A percentile compares a stretch with the other conserved stretches of the same genome.
phyloP scores from a whole-genome alignment of 768 basidiomycete genomes.

The Mycena venus region DNA sequence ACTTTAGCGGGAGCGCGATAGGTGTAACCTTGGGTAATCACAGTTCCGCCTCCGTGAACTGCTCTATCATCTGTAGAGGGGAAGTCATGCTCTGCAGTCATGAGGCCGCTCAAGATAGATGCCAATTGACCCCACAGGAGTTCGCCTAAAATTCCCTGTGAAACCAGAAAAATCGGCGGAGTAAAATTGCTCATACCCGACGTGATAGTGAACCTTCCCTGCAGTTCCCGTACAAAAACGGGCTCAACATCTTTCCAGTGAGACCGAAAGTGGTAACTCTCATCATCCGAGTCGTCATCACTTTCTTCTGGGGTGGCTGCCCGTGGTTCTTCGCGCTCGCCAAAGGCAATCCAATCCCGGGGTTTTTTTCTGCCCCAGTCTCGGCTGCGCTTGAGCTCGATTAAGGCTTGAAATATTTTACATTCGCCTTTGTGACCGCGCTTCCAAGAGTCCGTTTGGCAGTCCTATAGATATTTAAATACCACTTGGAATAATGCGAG shows the following conservation, averaged over 20 bases:
- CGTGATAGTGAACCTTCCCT: slow-evolving; percentile 24
- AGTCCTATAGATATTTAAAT: slow-evolving; percentile 11
- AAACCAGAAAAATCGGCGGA: background rate
- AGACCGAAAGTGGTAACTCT: background rate
- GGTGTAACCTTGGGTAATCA: slow-evolving; percentile 9
- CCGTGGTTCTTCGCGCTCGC: slow-evolving; percentile 1
- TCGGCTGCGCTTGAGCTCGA: slow-evolving; percentile 29
- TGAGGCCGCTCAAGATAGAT: slow-evolving; percentile 16
- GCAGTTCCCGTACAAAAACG: background rate
- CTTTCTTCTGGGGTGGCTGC: background rate
- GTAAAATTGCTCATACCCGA: slow-evolving; percentile 11
- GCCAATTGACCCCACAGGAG: slow-evolving; percentile 32
- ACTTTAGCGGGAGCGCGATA: slow-evolving; percentile 26
- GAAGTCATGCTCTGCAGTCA: background rate
- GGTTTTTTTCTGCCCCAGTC: slow-evolving; percentile 20
- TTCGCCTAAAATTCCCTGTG: slow-evolving; percentile 11
- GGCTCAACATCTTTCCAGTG: slow-evolving; percentile 25
- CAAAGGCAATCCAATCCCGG: slow-evolving; percentile 24
- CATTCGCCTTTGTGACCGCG: slow-evolving; percentile 32
- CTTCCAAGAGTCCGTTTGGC: slow-evolving; percentile 32
- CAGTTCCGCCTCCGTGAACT: slow-evolving; percentile 3
- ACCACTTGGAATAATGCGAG: background rate
- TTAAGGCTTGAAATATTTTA: slow-evolving; percentile 27
- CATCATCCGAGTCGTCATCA: background rate
- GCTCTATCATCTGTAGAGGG: slow-evolving; percentile 17